Conservation (phyloP, 176 grass and related monocot genomes). For the Saccharum spontaneum region DNA sequence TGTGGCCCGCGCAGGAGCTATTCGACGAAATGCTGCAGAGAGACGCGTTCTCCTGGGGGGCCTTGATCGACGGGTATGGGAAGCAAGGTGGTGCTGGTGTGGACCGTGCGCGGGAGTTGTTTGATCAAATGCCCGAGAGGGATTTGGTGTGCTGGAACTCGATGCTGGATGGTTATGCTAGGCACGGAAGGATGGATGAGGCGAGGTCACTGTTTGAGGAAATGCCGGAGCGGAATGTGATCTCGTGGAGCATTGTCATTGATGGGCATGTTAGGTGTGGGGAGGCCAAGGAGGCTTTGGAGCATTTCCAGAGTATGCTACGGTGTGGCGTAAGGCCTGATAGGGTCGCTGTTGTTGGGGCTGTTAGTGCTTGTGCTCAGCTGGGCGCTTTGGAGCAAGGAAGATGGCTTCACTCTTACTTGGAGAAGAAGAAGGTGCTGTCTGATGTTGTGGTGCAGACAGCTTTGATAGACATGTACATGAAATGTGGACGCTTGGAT, state of each 20-base stretch:
- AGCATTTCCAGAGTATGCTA: conserved; percentile 56
- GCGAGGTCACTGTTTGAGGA: conserved; percentile 49
- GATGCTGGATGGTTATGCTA: conserved; percentile 68
- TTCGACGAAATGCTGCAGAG: conserved; percentile 59
- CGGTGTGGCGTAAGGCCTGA: conserved; percentile 47
- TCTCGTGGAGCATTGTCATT: conserved; percentile 64
- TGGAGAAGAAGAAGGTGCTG: conserved; percentile 66
- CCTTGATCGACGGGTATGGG: conserved; percentile 62
- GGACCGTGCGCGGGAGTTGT: conserved; percentile 52
- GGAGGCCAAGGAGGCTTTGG: conserved; percentile 51
- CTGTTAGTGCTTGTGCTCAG: conserved; percentile 58
- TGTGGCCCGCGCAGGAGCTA: conserved; percentile 45
- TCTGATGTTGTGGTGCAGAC: conserved; percentile 62
- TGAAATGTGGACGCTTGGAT: conserved; percentile 61
- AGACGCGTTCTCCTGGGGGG: conserved; percentile 62
- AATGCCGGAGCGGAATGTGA: conserved; percentile 62
- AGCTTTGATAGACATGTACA: conserved; percentile 71
- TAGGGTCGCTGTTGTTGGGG: conserved; percentile 52
- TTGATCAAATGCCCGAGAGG: conserved; percentile 53
- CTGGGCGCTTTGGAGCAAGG: conserved; percentile 70
- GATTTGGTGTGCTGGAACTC: conserved; percentile 78
- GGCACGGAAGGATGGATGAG: conserved; percentile 45
- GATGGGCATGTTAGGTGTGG: conserved; percentile 53
- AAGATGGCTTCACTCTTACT: conserved; percentile 71
- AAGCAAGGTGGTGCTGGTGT: conserved; percentile 45